Evolutionary conservation across 2,329 filamentous ascomycete species (phyloP), one percentile per base, ranked within the genome.

Genomic region (Dissoconium aciculare): DNA sequence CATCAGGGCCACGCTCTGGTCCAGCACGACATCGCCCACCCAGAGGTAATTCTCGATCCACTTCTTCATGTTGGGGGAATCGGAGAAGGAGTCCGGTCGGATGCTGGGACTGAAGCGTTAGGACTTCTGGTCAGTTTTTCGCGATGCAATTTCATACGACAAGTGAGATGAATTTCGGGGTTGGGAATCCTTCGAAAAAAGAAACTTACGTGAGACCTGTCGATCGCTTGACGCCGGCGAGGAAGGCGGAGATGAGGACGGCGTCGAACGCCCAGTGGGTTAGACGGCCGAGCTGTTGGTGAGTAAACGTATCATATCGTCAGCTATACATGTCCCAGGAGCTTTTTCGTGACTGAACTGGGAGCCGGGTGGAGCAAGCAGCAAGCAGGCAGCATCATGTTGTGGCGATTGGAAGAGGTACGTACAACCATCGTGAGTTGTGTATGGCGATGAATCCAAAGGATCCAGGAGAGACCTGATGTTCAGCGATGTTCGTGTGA

Each of bases 11-110:
- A 95, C 83, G 16, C 84, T 91, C 63, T 91, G 80, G 58, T 98
- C 89, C 84, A 98, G 92, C 42, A 94, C 80, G 73, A 84, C 93
- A 64, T 98, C 89, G 47, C 89, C 89, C 11, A 94, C 77, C 40
- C 83, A 83, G 26, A 95, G 74, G 57, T 95, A 95, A 55, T 78
- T 87, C 51, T 87, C 78, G 44, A 95, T 73, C 84, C 85, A 95
- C 31, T 75, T 77, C 54, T 78, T 77, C 45, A 89, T 59, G 40
- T 85, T 78, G 55, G 82, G 80, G 57, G 75, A 87, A 35, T 91
- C 82, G 53, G 78, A 70, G 50, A 93, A 69, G 46, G 76, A 75
- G 43, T 94, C 84, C 49, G 79, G 77, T 63, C 84, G 82, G 60
- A 98, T 69, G 67, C 89, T 94, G 59, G 71, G 67, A 54, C 68